These are phyloP conservation scores for Endothia cerciana DNA, from an alignment of 2,329 filamentous ascomycete genomes.

Conservation along the genomic window DNA sequence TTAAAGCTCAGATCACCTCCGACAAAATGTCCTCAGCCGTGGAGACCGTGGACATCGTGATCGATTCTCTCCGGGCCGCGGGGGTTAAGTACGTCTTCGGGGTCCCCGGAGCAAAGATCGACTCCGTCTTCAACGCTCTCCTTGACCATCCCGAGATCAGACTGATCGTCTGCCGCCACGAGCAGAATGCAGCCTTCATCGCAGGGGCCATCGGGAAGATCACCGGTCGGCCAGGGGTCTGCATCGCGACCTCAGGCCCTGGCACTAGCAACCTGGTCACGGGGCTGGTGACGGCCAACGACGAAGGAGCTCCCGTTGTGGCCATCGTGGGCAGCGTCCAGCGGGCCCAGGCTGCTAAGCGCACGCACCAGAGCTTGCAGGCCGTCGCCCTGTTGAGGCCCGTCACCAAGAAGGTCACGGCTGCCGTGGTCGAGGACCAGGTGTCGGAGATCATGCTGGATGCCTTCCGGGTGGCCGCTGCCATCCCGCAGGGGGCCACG, in stretches of 20 bases:
- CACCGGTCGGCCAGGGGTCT: conserved; percentile 50
- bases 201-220: conserved; percentile 50
- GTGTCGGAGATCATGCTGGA: conserved; percentile 51
- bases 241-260: conserved; percentile 51
- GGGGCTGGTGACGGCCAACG: conserved; percentile 50
- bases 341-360: conserved; percentile 46
- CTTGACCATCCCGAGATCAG: conserved; percentile 50
- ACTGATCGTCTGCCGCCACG: conserved; percentile 51
- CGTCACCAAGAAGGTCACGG: conserved; percentile 46
- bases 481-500: conserved; percentile 46
- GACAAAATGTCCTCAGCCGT: conserved; percentile 21
- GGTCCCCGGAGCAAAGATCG: conserved; percentile 52
- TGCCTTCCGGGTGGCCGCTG: conserved; percentile 47
- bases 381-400: conserved; percentile 48
- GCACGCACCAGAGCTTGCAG: conserved; percentile 52
- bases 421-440: conserved; percentile 51
- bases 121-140: conserved; percentile 51
- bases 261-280: conserved; percentile 52
- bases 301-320: conserved; percentile 51
- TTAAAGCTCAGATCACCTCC: background rate
- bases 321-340: conserved; percentile 53
- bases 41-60: conserved; percentile 37
- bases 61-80: conserved; percentile 40
- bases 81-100: conserved; percentile 51
- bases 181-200: conserved; percentile 56